Conservation (phyloP, 2,329 filamentous ascomycete genomes). For the Verticillium alfalfae region DNA sequence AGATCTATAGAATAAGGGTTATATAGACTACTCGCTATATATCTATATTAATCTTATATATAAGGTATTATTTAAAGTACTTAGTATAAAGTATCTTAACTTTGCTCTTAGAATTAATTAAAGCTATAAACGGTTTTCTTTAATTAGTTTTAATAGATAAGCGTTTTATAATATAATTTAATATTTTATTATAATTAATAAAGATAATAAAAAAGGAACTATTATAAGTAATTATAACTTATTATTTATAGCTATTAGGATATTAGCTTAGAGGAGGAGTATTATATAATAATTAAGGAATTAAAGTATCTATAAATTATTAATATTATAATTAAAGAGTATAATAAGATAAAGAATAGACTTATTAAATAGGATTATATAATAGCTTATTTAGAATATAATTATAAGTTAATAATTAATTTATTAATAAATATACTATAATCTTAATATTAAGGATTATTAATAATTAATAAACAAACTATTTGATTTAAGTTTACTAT, state of each 20-base stretch:
- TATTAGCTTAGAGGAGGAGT: background rate
- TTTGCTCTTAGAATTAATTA: no score
- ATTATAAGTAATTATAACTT: background rate
- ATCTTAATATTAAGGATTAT: background rate
- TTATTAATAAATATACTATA: background rate
- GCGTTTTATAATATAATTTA: no score
- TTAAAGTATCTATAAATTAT: background rate
- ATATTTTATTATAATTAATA: no score
- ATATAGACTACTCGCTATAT: no score
- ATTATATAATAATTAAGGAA: background rate
- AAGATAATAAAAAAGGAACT: no score
- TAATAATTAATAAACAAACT: background rate
- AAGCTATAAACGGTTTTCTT: no score
- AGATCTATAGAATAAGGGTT: no score
- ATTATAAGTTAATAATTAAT: background rate
- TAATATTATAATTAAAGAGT: background rate
- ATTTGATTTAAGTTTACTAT: background rate
- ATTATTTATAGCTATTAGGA: slow-evolving; percentile 1
- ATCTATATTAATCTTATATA: no score
- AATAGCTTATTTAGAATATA: background rate
- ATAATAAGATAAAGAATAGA: background rate
- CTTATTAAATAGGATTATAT: background rate
- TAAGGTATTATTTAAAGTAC: no score
- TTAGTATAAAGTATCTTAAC: no score
- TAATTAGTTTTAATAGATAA: no score